Evolutionary conservation across 495 filamentous ascomycete genomes (phyloP).

Genomic region (Cercophora sp.): DNA sequence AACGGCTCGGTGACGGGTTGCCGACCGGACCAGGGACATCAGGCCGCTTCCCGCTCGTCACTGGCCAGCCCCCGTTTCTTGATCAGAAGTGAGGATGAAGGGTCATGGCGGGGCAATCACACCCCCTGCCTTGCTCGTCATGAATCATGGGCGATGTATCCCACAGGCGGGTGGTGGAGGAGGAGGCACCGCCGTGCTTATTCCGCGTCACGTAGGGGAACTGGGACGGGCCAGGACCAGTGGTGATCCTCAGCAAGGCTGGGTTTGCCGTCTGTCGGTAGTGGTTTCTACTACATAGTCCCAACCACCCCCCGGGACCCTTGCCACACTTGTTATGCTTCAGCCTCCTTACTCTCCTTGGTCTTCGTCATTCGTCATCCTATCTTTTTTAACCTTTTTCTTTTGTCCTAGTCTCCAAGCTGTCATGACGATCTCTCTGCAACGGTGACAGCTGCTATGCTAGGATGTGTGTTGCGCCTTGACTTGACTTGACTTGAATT

Average conservation of each 20-base stretch:
- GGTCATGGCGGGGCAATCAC: slow-evolving; percentile 13
- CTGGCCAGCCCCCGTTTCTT: too few relatives aligned
- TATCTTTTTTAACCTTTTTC: slow-evolving; percentile 1
- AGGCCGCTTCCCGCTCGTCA: background rate
- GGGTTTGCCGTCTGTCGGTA: background rate
- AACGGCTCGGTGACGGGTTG: slow-evolving; percentile 14
- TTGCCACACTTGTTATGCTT: slow-evolving; percentile 2
- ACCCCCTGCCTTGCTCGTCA: background rate
- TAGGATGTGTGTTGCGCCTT: slow-evolving; percentile 3
- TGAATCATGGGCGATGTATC: too few relatives aligned
- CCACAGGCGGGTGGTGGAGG: too few relatives aligned
- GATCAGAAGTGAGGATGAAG: background rate
- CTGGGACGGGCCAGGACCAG: too few relatives aligned
- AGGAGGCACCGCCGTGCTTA: too few relatives aligned
- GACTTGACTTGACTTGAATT: slow-evolving; percentile 6
- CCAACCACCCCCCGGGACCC: slow-evolving; percentile 6
- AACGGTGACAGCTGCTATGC: background rate
- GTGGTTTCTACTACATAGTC: slow-evolving; percentile 9
- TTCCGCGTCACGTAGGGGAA: too few relatives aligned
- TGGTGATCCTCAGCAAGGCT: slow-evolving; percentile 12
- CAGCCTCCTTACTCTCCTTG: too few relatives aligned
- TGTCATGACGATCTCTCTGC: slow-evolving; percentile 11
- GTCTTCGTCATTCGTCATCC: slow-evolving; percentile 5
- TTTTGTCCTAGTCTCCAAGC: background rate
- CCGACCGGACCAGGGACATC: slow-evolving; percentile 7